Base-by-base conservation (phyloP, 805 yeast genomes). In the Barnettozyma californica region DNA sequence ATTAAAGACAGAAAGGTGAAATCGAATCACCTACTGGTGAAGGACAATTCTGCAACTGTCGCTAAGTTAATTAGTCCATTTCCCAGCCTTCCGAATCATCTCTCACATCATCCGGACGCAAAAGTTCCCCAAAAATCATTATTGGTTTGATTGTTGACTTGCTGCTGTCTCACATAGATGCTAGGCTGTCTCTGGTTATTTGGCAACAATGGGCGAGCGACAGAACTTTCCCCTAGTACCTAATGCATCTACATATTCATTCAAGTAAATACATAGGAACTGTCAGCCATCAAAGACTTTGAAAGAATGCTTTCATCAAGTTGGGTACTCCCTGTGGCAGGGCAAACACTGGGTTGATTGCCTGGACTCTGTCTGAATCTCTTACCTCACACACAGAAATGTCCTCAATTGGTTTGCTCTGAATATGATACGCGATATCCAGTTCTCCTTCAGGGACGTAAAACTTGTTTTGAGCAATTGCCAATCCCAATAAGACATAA, bases 401-500 rank as follows among this genome's bases (percentile, higher is more conserved):
- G 0, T 33, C 10, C 10, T 43, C 52, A 6, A 43, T 45, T 1
- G 52, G 53, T 9, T 19, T 26, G 9, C 50, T 11, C 6, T 26
- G n/a, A 16, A 61, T 49, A 9, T 29, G 13, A 10, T 35, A 43
- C 2, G 47, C 26, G 9, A 49, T 34, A 18, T 44, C 40, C 21
- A 25, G 23, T 23, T 14, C 38, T 10, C 29, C 45, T 19, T 29
- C 36, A 4, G 38, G 38, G 8, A 53, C 27, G 9, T 37, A 21
- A 29, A 51, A 61, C 27, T 45, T 47, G 33, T 53, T 55, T 37
- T 61, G 65, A 1, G 48, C 53, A 11, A 57, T 48, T 4, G 63
- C 77, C 26, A 92, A 68, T 0, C 99, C 99, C 47, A 84, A 68
- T 2, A 91, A 68, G 0, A 83, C 81, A 62, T 94, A 94, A 61